phyloP scores from a whole-genome alignment of 129 eudicot genomes.

The Ambrosia trifida region DNA sequence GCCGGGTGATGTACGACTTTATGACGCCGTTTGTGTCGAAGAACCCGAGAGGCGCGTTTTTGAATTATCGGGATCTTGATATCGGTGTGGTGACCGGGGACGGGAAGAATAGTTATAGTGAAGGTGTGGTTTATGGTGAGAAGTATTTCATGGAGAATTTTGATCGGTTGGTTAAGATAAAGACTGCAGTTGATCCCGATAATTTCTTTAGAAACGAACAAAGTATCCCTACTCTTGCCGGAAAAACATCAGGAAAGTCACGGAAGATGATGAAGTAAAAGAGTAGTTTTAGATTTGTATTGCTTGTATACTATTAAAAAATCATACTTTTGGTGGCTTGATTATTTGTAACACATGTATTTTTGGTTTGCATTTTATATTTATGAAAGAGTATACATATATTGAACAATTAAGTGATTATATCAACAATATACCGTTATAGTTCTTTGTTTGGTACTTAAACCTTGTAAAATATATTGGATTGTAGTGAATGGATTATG shows the following conservation, averaged over 20 bases:
- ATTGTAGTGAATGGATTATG: too few relatives aligned
- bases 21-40: constrained; percentile 58
- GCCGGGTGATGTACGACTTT: constrained; percentile 35
- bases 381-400: neutral
- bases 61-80: constrained; percentile 58
- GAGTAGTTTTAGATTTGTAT: neutral
- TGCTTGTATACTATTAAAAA: constrained; percentile 12
- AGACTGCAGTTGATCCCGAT: constrained; percentile 50
- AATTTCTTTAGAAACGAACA: constrained; percentile 51
- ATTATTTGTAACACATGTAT: constrained; percentile 25
- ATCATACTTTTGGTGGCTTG: constrained; percentile 12
- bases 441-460: too few relatives aligned
- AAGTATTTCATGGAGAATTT: constrained; percentile 51
- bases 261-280: constrained; percentile 35
- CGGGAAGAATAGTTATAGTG: constrained; percentile 31
- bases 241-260: constrained; percentile 29
- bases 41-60: constrained; percentile 49
- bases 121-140: constrained; percentile 47
- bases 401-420: too few relatives aligned
- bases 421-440: too few relatives aligned
- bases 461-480: too few relatives aligned
- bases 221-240: constrained; percentile 37
- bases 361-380: constrained; percentile 3
- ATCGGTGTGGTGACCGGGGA: constrained; percentile 41
- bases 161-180: constrained; percentile 50